Conservation (phyloP, 495 filamentous ascomycete genomes). For the Ascobolus immersus region DNA sequence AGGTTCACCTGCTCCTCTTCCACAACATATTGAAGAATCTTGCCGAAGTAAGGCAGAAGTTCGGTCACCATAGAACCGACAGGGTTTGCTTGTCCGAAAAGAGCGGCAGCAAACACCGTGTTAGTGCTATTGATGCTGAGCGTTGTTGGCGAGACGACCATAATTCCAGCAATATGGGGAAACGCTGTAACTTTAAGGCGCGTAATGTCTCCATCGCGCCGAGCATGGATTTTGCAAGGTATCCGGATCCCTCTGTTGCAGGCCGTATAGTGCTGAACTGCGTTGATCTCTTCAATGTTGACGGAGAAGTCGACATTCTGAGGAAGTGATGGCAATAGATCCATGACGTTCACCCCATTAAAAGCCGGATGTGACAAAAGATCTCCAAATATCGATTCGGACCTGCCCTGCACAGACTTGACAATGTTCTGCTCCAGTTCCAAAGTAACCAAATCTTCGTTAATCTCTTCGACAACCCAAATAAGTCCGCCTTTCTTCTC, state of each 20-base stretch:
- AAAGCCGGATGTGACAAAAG: conserved; percentile 21
- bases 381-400: conserved; percentile 49
- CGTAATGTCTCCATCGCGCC: conserved; percentile 31
- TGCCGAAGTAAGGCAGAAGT: conserved; percentile 68
- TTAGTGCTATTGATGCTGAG: conserved; percentile 76
- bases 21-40: conserved; percentile 49
- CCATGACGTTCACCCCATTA: conserved; percentile 44
- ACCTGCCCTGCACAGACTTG: conserved; percentile 23
- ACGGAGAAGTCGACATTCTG: conserved; percentile 40
- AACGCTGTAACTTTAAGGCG: conserved; percentile 71
- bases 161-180: conserved; percentile 88
- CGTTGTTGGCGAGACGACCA: conserved; percentile 54
- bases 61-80: conserved; percentile 54
- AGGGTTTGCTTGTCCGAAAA: conserved; percentile 68
- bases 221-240: conserved; percentile 46
- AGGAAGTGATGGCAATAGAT: conserved; percentile 61
- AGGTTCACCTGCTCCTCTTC: conserved; percentile 65
- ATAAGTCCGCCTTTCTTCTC: conserved; percentile 84
- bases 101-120: conserved; percentile 68
- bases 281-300: conserved; percentile 41
- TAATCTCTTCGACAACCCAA: conserved; percentile 94
- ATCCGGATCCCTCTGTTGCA: conserved; percentile 51
- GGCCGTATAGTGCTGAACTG: conserved; percentile 56
- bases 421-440: conserved; percentile 4
- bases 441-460: conserved; percentile 64